Evolutionary conservation across 306 rosid species (phyloP).

Genomic region (Oxytropis ochrocephala): DNA sequence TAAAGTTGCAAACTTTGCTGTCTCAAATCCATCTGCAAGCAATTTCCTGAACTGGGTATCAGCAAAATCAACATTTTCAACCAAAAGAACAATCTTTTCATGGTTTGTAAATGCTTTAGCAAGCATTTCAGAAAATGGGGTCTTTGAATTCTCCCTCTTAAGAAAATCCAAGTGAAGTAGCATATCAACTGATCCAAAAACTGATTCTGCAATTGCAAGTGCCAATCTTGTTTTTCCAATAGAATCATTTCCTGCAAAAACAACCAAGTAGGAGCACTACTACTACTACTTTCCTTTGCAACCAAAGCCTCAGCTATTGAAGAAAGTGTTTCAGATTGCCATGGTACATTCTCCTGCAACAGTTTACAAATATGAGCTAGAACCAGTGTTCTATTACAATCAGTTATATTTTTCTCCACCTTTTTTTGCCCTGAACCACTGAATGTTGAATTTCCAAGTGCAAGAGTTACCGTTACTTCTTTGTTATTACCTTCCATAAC

Average conservation of each 20-base stretch:
- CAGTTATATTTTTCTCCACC: slow-evolving; percentile 27
- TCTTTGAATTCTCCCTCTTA: slow-evolving; percentile 22
- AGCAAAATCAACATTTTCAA: slow-evolving; percentile 63
- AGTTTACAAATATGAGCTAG: slow-evolving; percentile 53
- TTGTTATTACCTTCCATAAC: slow-evolving; percentile 35
- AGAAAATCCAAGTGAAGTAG: slow-evolving; percentile 46
- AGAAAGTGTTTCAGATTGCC: slow-evolving; percentile 77
- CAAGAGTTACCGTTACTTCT: slow-evolving; percentile 74
- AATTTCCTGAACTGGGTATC: slow-evolving; percentile 60
- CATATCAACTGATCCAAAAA: slow-evolving; percentile 53
- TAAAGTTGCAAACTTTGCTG: slow-evolving; percentile 41
- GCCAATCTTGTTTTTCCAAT: slow-evolving; percentile 74
- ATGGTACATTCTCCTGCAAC: slow-evolving; percentile 87
- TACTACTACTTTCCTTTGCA: slow-evolving; percentile 27
- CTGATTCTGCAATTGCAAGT: slow-evolving; percentile 65
- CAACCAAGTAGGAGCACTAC: slow-evolving; percentile 49
- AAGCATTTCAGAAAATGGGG: slow-evolving; percentile 34
- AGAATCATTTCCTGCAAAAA: slow-evolving; percentile 60
- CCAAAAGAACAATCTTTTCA: slow-evolving; percentile 53
- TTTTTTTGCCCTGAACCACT: slow-evolving; percentile 34
- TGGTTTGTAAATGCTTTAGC: slow-evolving; percentile 37
- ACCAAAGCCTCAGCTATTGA: slow-evolving; percentile 63
- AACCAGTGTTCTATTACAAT: slow-evolving; percentile 31
- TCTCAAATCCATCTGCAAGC: slow-evolving; percentile 48
- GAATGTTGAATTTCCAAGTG: slow-evolving; percentile 64